These are phyloP conservation scores for Porphyrellus cyaneotinctus DNA, from an alignment of 768 basidiomycete species.

Conservation along the genomic window DNA sequence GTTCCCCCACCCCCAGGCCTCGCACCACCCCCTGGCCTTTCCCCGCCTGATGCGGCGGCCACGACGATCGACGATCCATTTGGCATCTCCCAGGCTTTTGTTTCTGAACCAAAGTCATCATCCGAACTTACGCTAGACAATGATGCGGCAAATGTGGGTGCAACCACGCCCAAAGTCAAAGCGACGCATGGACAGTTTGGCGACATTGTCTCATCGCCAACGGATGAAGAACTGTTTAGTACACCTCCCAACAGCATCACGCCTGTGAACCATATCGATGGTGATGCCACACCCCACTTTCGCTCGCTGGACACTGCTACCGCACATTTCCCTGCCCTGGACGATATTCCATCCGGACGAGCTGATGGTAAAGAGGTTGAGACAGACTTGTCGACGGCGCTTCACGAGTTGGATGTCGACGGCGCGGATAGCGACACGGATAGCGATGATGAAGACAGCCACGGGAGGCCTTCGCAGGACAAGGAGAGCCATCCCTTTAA, in stretches of 20 bases:
- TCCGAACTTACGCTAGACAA: slow-evolving; percentile 20
- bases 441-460: slow-evolving; percentile 42
- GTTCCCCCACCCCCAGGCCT: slow-evolving; percentile 35
- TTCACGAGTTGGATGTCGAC: slow-evolving; percentile 56
- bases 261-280: slow-evolving; percentile 13
- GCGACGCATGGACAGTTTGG: slow-evolving; percentile 11
- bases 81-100: slow-evolving; percentile 39
- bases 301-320: slow-evolving; percentile 26
- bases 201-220: slow-evolving; percentile 27
- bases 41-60: slow-evolving; percentile 3
- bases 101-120: slow-evolving; percentile 5
- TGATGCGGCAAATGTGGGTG: slow-evolving; percentile 18
- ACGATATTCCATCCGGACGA: slow-evolving; percentile 22
- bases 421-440: slow-evolving; percentile 54
- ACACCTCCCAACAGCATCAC: slow-evolving; percentile 53
- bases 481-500: slow-evolving; percentile 19
- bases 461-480: slow-evolving; percentile 22
- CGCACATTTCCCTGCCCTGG: slow-evolving; percentile 38
- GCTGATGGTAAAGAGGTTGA: slow-evolving; percentile 34
- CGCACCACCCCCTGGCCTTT: slow-evolving; percentile 10
- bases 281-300: slow-evolving; percentile 14
- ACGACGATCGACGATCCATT: slow-evolving; percentile 46
- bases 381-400: slow-evolving; percentile 49
- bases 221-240: slow-evolving; percentile 52
- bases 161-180: slow-evolving; percentile 19